Conservation (phyloP, 768 basidiomycete genomes). For the Macrolepiota dolichaula region DNA sequence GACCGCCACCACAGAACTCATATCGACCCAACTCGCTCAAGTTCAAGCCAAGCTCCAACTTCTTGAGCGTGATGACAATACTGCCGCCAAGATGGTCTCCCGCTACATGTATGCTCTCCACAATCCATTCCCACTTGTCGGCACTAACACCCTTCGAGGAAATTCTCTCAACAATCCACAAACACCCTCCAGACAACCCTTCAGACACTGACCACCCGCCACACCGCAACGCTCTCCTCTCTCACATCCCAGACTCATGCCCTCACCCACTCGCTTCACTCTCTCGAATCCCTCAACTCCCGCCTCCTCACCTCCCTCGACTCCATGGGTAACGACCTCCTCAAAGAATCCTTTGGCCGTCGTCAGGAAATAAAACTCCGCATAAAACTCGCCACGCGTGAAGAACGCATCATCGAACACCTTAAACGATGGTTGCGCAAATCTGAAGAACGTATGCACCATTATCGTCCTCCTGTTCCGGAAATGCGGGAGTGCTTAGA, state of each 20-base stretch:
- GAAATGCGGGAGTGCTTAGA: neutral
- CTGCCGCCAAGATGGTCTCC: slow-evolving; percentile 80
- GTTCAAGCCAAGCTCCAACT: slow-evolving; percentile 50
- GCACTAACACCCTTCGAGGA: slow-evolving; percentile 44
- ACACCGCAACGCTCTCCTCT: slow-evolving; percentile 58
- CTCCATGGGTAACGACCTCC: slow-evolving; percentile 66
- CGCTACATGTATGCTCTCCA: slow-evolving; percentile 15
- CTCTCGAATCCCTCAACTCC: slow-evolving; percentile 39
- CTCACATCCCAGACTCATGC: slow-evolving; percentile 47
- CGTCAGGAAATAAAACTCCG: slow-evolving; percentile 67
- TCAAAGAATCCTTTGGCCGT: slow-evolving; percentile 69
- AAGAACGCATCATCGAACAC: slow-evolving; percentile 55
- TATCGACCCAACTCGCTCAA: slow-evolving; percentile 42
- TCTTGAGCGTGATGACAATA: slow-evolving; percentile 60
- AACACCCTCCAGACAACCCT: slow-evolving; percentile 63
- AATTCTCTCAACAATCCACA: slow-evolving; percentile 77
- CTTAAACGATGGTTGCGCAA: slow-evolving; percentile 55
- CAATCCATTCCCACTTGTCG: neutral
- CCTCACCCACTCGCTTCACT: slow-evolving; percentile 39
- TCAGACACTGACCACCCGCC: slow-evolving; percentile 53
- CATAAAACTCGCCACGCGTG: slow-evolving; percentile 59
- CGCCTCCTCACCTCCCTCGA: slow-evolving; percentile 62
- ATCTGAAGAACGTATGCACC: slow-evolving; percentile 44
- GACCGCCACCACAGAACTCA: slow-evolving; percentile 34
- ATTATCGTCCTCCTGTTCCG: no score